Conservation (phyloP, 805 yeast species). For the Kuraishia piskuri region DNA sequence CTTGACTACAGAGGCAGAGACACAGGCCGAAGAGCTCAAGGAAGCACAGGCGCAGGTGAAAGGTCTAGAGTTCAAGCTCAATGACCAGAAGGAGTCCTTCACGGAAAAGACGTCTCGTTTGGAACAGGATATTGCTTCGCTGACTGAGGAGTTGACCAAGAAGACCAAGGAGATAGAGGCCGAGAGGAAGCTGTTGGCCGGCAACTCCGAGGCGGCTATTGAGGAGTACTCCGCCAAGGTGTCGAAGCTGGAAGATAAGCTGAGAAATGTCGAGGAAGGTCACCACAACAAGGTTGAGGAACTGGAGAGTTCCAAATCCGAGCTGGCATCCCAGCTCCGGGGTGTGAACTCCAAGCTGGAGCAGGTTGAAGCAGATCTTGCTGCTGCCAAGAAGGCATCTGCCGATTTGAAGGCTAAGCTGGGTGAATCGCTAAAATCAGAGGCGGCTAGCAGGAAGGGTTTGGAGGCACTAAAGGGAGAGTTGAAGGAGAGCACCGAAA, state of each 20-base stretch:
- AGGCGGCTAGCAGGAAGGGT: not conserved
- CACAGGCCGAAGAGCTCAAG: constrained; percentile 12
- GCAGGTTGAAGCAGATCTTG: constrained; percentile 1
- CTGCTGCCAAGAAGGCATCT: not conserved
- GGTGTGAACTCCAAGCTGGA: constrained; percentile 11
- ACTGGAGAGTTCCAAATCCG: constrained; percentile 6
- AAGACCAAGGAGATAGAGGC: constrained; percentile 38
- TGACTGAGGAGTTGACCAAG: constrained; percentile 25
- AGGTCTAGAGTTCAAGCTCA: constrained; percentile 10
- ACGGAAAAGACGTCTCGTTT: constrained; percentile 13
- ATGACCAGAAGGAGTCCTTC: constrained; percentile 13
- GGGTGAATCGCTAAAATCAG: not conserved
- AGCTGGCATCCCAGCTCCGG: constrained; percentile 3
- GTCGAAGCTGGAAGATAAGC: constrained; percentile 29
- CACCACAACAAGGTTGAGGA: constrained; percentile 9
- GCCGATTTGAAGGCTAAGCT: constrained; percentile 19
- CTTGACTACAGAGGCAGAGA: constrained; percentile 11
- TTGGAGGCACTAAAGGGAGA: not conserved
- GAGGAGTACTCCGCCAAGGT: constrained; percentile 41
- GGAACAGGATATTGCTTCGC: constrained; percentile 18
- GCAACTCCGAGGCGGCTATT: constrained; percentile 39
- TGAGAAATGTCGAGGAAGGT: constrained; percentile 7
- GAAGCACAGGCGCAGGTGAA: constrained; percentile 5
- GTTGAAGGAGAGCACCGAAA: not conserved
- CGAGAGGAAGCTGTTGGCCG: constrained; percentile 38